Base-by-base conservation (phyloP, 768 basidiomycete species). In the Rhodosporidiobolus odoratus region DNA sequence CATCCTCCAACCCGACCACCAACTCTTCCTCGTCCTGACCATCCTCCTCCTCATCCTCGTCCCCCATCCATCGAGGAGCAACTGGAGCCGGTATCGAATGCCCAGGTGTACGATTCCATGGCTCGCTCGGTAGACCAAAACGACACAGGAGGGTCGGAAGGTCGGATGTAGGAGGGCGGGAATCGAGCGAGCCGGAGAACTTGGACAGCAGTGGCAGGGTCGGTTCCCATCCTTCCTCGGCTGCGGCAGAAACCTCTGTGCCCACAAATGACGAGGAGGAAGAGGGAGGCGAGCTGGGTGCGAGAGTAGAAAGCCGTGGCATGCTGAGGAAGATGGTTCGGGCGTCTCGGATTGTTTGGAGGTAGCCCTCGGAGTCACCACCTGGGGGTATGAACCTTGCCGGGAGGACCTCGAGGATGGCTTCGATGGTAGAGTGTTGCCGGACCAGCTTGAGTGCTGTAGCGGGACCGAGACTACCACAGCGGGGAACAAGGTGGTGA, bases 301-400 rank as follows among this genome's bases (percentile, higher is more conserved):
- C 9, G 48, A 50, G 48, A 9, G n/a, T 25, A 38, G 58, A 32
- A 30, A 73, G 43, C 7, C 37, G 16, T 4, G 72, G 67, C 27
- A 58, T 45, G 6, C 35, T n/a, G 38, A 66, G 53, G 50, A 69
- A 73, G 65, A 73, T 58, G 16, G 15, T 25, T 0, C 72, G 53
- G 1, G 72, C 72, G 52, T 45, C 61, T 21, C 37, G 45, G 12
- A 68, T 43, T 5, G 60, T 66, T 27, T 68, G 16, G 27, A 73
- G 53, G 47, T 62, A 73, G 2, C 30, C 58, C 9, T 35, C 38
- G 48, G 52, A 27, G 30, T 48, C 47, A 16, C 47, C 34, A 17
- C 27, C 61, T 27, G 16, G 27, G 15, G 30, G 48, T 3, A 10
- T 2, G 59, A 34, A 25, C 25, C 1, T 4, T 13, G 9, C 16